Percentiles rank a stretch among this genome's conserved stretches.
These are phyloP conservation scores for Baorangia bicolor DNA, from an alignment of 768 basidiomycete species.

Conservation along the genomic window DNA sequence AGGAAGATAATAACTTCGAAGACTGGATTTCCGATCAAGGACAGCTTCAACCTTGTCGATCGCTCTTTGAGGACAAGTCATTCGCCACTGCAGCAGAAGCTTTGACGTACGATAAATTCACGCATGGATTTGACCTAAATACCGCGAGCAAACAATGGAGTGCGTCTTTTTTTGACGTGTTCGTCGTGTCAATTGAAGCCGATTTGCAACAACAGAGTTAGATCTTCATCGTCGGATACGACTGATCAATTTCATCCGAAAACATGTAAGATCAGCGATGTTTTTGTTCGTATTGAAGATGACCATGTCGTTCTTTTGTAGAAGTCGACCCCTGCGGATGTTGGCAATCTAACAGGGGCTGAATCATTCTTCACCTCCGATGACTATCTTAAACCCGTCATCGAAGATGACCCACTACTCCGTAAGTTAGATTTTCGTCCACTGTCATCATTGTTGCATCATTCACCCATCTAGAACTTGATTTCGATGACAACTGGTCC, in stretches of 20 bases:
- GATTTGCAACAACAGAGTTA: slow-evolving; percentile 44
- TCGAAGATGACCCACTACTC: slow-evolving; percentile 87
- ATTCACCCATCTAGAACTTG: slow-evolving; percentile 46
- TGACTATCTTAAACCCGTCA: slow-evolving; percentile 73
- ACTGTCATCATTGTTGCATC: not conserved
- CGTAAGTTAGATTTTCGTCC: slow-evolving; percentile 51
- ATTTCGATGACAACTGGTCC: slow-evolving; percentile 70
- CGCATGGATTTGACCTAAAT: slow-evolving; percentile 63
- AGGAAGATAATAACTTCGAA: slow-evolving; percentile 67
- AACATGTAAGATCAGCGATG: slow-evolving; percentile 46
- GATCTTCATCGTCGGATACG: slow-evolving; percentile 81
- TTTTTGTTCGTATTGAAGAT: not conserved
- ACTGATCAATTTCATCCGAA: slow-evolving; percentile 85
- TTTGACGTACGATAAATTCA: slow-evolving; percentile 56
- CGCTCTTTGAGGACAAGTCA: slow-evolving; percentile 70
- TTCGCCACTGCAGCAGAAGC: slow-evolving; percentile 62
- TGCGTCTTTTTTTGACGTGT: slow-evolving; percentile 33
- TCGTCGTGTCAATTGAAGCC: not conserved
- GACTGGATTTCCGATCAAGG: slow-evolving; percentile 78
- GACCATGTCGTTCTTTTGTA: slow-evolving; percentile 28
- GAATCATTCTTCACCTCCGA: slow-evolving; percentile 73
- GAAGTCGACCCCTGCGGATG: slow-evolving; percentile 51
- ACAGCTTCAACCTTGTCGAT: slow-evolving; percentile 52
- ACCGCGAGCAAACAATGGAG: slow-evolving; percentile 51
- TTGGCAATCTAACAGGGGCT: slow-evolving; percentile 48